Conservation (phyloP, 441 rosid genomes). For the Cnidoscolus chayamansa region DNA sequence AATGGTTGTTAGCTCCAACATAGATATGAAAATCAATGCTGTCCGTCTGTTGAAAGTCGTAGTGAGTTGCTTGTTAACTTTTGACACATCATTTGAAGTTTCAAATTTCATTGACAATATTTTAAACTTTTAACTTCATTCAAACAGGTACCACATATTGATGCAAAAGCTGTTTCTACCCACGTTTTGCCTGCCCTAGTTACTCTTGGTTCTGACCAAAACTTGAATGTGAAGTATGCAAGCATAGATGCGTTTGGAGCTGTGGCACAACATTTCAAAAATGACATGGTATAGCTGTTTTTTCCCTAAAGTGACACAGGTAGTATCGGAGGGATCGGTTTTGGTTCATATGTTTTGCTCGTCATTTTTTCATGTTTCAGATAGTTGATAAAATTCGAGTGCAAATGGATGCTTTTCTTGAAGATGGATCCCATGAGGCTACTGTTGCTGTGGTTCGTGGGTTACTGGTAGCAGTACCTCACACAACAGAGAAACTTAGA, state of each 20-base stretch:
- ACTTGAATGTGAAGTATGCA: conserved; percentile 86
- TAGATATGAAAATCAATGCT: conserved; percentile 76
- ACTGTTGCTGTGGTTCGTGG: conserved; percentile 88
- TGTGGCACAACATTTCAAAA: conserved; percentile 93
- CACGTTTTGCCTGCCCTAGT: conserved; percentile 90
- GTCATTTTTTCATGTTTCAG: conserved; percentile 39
- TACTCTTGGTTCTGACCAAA: conserved; percentile 96
- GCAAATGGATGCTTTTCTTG: conserved; percentile 99
- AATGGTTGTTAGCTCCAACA: conserved; percentile 83
- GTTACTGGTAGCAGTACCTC: conserved; percentile 81
- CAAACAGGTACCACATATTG: conserved; percentile 71
- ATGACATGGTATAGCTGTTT: conserved; percentile 57
- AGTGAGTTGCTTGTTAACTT: conserved; percentile 46
- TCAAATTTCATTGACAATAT: neutral
- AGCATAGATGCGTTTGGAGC: conserved; percentile 98
- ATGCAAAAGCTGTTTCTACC: conserved; percentile 73
- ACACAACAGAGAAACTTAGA: conserved; percentile 85
- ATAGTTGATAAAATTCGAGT: conserved; percentile 96
- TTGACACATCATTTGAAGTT: conserved; percentile 18
- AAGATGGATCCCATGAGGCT: conserved; percentile 98
- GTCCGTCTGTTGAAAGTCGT: conserved; percentile 74
- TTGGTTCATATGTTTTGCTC: neutral
- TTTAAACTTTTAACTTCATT: conserved; percentile 1
- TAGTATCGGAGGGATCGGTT: conserved; percentile 9
- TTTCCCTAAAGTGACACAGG: conserved; percentile 8